Base-by-base conservation (phyloP, 768 basidiomycete species). In the Auriscalpium vulgare region DNA sequence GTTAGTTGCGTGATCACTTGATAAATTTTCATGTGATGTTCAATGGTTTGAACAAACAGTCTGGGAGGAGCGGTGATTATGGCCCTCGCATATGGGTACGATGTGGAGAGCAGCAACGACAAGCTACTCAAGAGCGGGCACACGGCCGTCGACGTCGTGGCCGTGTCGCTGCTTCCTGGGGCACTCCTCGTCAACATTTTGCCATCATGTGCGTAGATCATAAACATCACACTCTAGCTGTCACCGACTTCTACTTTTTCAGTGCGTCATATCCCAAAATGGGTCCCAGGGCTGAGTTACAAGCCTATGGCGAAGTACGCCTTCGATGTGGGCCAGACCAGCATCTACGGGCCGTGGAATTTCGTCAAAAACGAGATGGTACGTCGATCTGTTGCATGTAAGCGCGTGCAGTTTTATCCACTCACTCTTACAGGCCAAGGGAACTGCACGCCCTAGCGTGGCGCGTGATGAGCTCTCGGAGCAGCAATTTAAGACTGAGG, bases 31-130 rank as follows among this genome's bases (percentile, higher is more conserved):
- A 11, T 50, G 14, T 4, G 11, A 36, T 36, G 10, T 6, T 11
- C 10, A 37, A 79, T 49, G 81, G 79, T 3, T 14, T 14, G n/a
- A 14, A 23, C 47, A 13, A 2, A 13, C 43, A 50, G 35, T 14
- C 19, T 34, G 13, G 8, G 10, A 29, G 49, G 35, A 14, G 49
- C 23, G 13, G 9, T 50, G 21, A 50, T 50, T 4, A 34, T 50
- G 49, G 49, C 21, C 11, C 13, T 50, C 8, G 21, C 13, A 14
- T 50, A 50, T 34, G 49, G 49, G 10, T 50, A 50, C 23, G 35
- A 50, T 19, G 49, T 50, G 13, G 2, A 50, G 23, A 19, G 34
- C 10, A 13, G 13, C 13, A 34, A 50, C 19, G 49, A 50, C 23
- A 6, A 36, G 10, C 19, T 49, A 13, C 17, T 57, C 43, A 46